A percentile compares a stretch with the other conserved stretches of the same genome.
Conservation (phyloP, 1,284 basidiomycete genomes). For the Ustilago crameri region DNA sequence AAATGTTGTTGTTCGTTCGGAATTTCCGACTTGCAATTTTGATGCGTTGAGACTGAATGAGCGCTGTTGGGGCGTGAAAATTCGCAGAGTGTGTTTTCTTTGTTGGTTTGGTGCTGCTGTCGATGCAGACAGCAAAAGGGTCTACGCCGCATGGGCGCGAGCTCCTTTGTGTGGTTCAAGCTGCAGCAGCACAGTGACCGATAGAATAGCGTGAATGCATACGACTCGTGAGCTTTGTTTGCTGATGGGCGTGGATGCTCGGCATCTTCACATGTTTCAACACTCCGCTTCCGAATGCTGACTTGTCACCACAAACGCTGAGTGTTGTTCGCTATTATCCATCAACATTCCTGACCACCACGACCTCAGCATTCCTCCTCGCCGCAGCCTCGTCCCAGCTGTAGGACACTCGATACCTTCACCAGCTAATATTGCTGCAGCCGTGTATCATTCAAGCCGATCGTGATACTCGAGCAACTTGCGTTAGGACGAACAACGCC, state of each 20-base stretch:
- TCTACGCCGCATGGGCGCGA: slow-evolving; percentile 1
- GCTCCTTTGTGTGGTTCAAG: too few species aligned
- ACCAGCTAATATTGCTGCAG: too few species aligned
- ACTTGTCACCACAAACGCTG: background rate
- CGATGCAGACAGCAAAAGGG: background rate
- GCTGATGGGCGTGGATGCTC: background rate
- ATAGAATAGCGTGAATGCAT: too few species aligned
- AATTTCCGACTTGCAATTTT: too few species aligned
- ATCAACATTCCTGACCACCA: background rate
- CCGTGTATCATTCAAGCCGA: too few species aligned
- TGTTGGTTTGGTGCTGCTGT: background rate
- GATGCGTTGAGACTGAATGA: too few species aligned
- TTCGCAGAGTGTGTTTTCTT: too few species aligned
- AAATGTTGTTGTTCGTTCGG: background rate
- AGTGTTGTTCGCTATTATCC: background rate
- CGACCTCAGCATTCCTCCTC: background rate
- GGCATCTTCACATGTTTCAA: too few species aligned
- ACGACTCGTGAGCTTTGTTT: background rate
- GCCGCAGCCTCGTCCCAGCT: background rate
- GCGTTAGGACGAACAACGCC: too few species aligned
- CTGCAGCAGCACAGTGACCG: too few species aligned
- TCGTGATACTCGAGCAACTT: too few species aligned
- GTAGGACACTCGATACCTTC: background rate
- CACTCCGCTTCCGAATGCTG: background rate
- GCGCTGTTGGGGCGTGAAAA: too few species aligned